Percentiles rank a stretch among this genome's conserved stretches.
Conservation (phyloP, 1,284 basidiomycete genomes). For the Ceraceosorus bombacis region DNA sequence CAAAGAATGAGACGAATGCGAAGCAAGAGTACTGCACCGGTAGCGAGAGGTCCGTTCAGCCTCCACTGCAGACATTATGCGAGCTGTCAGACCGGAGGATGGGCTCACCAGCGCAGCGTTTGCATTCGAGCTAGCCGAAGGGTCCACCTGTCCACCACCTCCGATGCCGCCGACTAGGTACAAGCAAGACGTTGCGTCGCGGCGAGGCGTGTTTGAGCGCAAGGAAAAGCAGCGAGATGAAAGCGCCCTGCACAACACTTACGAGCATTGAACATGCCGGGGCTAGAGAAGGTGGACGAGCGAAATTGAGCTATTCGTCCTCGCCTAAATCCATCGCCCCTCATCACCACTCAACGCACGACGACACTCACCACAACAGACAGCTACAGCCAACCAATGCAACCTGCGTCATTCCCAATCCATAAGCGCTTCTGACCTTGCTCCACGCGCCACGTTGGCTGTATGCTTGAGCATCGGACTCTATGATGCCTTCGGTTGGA, state of each 20-base stretch:
- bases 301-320: too few relatives aligned
- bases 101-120: conserved; percentile 20
- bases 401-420: too few relatives aligned
- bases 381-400: too few relatives aligned
- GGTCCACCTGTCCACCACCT: conserved; percentile 49
- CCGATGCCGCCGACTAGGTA: conserved; percentile 54
- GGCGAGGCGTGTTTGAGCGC: background rate
- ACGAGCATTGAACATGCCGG: conserved; percentile 56
- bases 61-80: conserved; percentile 3
- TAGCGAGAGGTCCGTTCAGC: background rate
- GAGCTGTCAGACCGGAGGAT: background rate
- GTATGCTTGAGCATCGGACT: too few relatives aligned
- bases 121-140: conserved; percentile 21
- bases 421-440: too few relatives aligned
- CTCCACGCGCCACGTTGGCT: too few relatives aligned
- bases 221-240: background rate
- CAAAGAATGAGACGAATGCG: conserved; percentile 51
- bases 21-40: conserved; percentile 34
- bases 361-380: too few relatives aligned
- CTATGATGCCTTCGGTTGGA: too few relatives aligned
- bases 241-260: background rate
- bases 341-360: too few relatives aligned
- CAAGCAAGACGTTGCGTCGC: conserved; percentile 46
- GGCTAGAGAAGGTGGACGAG: background rate
- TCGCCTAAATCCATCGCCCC: too few relatives aligned